A percentile compares a stretch with the other conserved stretches of the same genome.
Conservation (phyloP, 495 filamentous ascomycete genomes). For the Hypoxylon intermedium region DNA sequence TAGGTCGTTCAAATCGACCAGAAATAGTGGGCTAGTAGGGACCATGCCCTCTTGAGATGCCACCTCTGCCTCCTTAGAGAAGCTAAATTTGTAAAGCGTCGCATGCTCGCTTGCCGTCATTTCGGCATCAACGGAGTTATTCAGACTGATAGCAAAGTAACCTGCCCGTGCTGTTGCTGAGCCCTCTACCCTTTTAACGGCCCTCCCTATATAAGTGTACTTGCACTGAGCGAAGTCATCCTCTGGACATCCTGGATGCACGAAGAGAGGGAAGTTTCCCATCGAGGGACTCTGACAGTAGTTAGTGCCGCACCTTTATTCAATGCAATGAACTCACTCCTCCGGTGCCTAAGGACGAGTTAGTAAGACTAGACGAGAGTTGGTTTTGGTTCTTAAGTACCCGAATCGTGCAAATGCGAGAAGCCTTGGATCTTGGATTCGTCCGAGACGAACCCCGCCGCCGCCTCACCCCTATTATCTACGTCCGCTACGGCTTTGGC, state of each 20-base stretch:
- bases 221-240: constrained; percentile 68
- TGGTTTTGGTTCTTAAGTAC: constrained; percentile 13
- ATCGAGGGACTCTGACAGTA: constrained; percentile 60
- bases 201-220: constrained; percentile 60
- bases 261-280: constrained; percentile 79
- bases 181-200: constrained; percentile 53
- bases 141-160: constrained; percentile 70
- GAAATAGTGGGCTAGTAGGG: constrained; percentile 64
- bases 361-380: constrained; percentile 9
- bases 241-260: constrained; percentile 68
- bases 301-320: constrained; percentile 34
- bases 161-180: constrained; percentile 68
- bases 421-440: constrained; percentile 58
- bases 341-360: constrained; percentile 59
- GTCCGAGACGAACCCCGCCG: constrained; percentile 73
- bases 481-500: constrained; percentile 73
- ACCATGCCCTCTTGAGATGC: constrained; percentile 33
- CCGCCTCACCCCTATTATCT: constrained; percentile 62
- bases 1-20: constrained; percentile 71
- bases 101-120: constrained; percentile 73
- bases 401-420: constrained; percentile 74
- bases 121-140: constrained; percentile 68
- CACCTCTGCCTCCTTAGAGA: constrained; percentile 49
- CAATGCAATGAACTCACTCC: constrained; percentile 48
- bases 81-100: constrained; percentile 73